phyloP scores from a whole-genome alignment of 2,329 filamentous ascomycete species.

The Coleophoma cylindrospora region DNA sequence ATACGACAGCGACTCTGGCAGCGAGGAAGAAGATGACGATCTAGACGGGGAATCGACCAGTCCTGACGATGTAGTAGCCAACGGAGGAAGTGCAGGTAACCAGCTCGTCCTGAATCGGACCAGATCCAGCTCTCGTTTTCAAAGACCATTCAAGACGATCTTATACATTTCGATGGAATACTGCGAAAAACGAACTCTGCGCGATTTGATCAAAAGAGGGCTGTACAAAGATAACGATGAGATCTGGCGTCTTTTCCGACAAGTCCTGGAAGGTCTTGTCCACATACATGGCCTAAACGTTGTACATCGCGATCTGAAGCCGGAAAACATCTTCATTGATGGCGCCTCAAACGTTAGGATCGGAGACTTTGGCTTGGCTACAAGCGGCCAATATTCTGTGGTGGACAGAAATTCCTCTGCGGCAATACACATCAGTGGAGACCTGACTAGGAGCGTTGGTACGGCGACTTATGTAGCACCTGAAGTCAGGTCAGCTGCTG shows the following conservation, averaged over 20 bases:
- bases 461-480: conserved; percentile 93
- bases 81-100: conserved; percentile 11
- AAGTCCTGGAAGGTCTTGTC: conserved; percentile 82
- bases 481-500: conserved; percentile 73
- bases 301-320: conserved; percentile 93
- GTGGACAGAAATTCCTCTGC: conserved; percentile 40
- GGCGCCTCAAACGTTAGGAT: conserved; percentile 87
- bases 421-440: conserved; percentile 29
- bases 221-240: conserved; percentile 71
- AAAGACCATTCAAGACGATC: conserved; percentile 60
- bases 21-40: conserved; percentile 40
- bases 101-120: conserved; percentile 18
- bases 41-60: conserved; percentile 34
- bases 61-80: conserved; percentile 35
- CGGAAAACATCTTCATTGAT: conserved; percentile 97
- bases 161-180: conserved; percentile 99
- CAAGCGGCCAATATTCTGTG: conserved; percentile 71
- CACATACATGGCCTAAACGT: conserved; percentile 90
- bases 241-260: conserved; percentile 85
- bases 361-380: conserved; percentile 93
- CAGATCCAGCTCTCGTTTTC: conserved; percentile 28
- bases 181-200: conserved; percentile 82
- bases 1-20: conserved; percentile 41
- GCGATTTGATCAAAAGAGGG: conserved; percentile 76
- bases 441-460: conserved; percentile 67